These are phyloP conservation scores for Globisporangium echinulatum DNA, from an alignment of 352 stramenopile genomes.

Conservation along the genomic window DNA sequence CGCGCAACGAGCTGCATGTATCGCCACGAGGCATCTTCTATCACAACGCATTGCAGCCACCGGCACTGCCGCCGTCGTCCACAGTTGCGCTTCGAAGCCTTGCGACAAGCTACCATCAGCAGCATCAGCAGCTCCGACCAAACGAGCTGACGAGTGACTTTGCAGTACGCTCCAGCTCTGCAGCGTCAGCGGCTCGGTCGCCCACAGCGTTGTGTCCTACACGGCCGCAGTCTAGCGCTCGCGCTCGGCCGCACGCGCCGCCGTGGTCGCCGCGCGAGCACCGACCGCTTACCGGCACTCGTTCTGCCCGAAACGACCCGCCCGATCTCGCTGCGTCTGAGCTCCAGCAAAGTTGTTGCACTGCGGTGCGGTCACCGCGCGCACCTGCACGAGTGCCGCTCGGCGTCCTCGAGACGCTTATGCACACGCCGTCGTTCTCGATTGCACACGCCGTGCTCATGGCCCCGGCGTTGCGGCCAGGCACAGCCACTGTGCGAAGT, in stretches of 20 bases:
- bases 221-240: slow-evolving; percentile 2
- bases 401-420: slow-evolving; percentile 10
- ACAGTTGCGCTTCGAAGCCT: slow-evolving; percentile 9
- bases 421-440: slow-evolving; percentile 13
- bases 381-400: neutral
- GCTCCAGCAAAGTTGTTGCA: neutral
- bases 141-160: neutral
- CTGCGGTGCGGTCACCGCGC: neutral
- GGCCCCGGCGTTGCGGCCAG: slow-evolving; percentile 10
- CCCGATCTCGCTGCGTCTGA: neutral
- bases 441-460: slow-evolving; percentile 5
- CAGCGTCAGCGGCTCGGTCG: too few relatives aligned
- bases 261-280: neutral
- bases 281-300: neutral
- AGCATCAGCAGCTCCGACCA: neutral
- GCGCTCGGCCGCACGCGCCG: neutral
- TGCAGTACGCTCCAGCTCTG: neutral
- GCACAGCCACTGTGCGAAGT: too few relatives aligned
- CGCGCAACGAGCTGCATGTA: neutral
- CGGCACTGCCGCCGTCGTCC: slow-evolving; percentile 16
- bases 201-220: neutral
- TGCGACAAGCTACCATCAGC: slow-evolving; percentile 5
- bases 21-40: slow-evolving; percentile 21
- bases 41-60: slow-evolving; percentile 20
- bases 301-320: neutral